Percentiles rank a stretch among this genome's conserved stretches.
phyloP scores from a whole-genome alignment of 1,139 yeast species.

The Sugiyamaella castrensis region DNA sequence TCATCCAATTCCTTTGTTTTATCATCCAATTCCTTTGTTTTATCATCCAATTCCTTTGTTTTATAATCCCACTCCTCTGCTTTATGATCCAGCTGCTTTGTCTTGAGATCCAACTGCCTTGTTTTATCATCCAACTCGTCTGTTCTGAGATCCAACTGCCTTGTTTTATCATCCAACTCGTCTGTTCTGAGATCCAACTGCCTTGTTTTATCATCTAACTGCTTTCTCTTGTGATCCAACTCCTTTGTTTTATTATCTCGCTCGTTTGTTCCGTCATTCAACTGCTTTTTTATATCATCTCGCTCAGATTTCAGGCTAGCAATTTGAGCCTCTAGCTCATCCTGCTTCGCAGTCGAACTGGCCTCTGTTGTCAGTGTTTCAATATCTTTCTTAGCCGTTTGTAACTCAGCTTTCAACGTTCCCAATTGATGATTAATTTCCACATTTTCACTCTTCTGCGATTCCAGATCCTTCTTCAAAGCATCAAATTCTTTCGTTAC shows the following conservation, averaged over 20 bases:
- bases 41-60: neutral
- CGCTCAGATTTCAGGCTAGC: neutral
- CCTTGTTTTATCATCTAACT: neutral
- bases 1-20: slow-evolving; percentile 1
- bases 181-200: neutral
- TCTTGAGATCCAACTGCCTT: neutral
- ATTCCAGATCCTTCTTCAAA: slow-evolving; percentile 16
- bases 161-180: neutral
- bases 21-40: slow-evolving; percentile 4
- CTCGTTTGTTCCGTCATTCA: neutral
- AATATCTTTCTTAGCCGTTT: slow-evolving; percentile 2
- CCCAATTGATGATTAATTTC: slow-evolving; percentile 15
- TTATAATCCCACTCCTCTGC: neutral
- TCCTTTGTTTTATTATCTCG: neutral
- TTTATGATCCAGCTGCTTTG: neutral
- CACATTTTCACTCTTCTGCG: slow-evolving; percentile 11
- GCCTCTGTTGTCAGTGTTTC: slow-evolving; percentile 1
- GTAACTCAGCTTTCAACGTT: slow-evolving; percentile 17
- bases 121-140: neutral
- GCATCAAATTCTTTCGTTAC: slow-evolving; percentile 39
- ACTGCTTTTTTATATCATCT: neutral
- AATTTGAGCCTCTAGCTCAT: neutral
- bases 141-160: neutral
- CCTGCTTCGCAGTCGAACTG: neutral
- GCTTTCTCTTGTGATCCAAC: neutral